Evolutionary conservation across 1,139 yeast genomes (phyloP), one percentile per base, ranked within the genome.

Genomic region (Suhomyces bribrorum): DNA sequence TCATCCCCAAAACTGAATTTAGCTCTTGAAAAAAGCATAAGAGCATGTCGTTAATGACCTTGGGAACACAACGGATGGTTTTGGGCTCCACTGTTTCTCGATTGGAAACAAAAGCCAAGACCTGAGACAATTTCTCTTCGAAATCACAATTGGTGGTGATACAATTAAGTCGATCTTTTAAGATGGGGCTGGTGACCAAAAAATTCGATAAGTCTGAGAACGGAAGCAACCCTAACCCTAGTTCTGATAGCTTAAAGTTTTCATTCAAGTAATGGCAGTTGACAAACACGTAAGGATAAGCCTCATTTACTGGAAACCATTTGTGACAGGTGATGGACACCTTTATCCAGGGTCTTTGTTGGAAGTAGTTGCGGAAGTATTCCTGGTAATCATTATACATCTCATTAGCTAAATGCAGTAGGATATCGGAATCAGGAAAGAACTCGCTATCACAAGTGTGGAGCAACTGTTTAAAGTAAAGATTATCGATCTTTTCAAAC

Each of bases 261-360:
- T 47, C 43, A 36, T 53, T 47, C 26, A 56, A 46, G 36, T 50
- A 58, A 23, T 52, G 57, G 16, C 51, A 46, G 34, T 53, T 48
- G 18, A 53, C 42, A 35, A 58, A 56, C 8, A 57, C 43, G 33
- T 45, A 52, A 6, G 53, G 49, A 9, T 48, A 37, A 4, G 38
- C 32, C 16, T 47, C 47, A n/a, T 45, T 39, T 1, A 40, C 26
- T 2, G 54, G 49, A 2, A 34, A 23, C 61, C 61, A 58, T 27
- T 53, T 48, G 43, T 60, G 61, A 26, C 53, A 47, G 3, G 61
- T 53, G 8, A 61, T 30, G 2, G 56, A 46, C 11, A 57, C 43
- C 18, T 41, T 43, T n/a, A 45, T 29, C 16, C 46, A 41, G 11
- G 38, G 36, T 5, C 40, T 35, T 13, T 33, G 41, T n/a, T 32